phyloP scores from a whole-genome alignment of 495 filamentous ascomycete genomes.

The Neurospora sp. region DNA sequence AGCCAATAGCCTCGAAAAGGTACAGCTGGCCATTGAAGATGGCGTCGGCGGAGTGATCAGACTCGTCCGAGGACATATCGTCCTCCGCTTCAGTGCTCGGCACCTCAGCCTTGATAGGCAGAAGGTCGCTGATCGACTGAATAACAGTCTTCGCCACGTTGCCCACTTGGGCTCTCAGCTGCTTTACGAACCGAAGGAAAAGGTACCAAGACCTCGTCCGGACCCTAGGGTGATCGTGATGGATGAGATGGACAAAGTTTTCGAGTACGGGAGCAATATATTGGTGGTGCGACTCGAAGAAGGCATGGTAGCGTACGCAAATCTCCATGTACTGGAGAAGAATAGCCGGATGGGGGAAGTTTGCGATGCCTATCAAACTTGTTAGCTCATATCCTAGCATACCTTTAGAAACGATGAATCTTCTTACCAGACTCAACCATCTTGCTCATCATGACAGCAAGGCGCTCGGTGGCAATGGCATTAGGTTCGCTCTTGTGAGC shows the following conservation, averaged over 20 bases:
- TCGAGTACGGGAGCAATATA: slow-evolving; percentile 81
- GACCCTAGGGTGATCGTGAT: slow-evolving; percentile 75
- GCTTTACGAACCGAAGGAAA: slow-evolving; percentile 87
- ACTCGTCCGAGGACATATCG: slow-evolving; percentile 88
- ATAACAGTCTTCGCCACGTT: slow-evolving; percentile 85
- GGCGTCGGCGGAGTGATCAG: slow-evolving; percentile 76
- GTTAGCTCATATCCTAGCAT: slow-evolving; percentile 11
- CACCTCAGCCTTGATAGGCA: slow-evolving; percentile 83
- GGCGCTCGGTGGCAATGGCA: slow-evolving; percentile 59
- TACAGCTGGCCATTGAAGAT: slow-evolving; percentile 85
- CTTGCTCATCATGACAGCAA: slow-evolving; percentile 83
- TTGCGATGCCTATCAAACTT: slow-evolving; percentile 54
- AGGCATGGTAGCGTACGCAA: slow-evolving; percentile 83
- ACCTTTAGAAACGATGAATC: neutral
- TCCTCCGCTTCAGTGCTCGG: slow-evolving; percentile 68
- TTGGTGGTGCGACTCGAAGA: slow-evolving; percentile 74
- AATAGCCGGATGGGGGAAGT: slow-evolving; percentile 80
- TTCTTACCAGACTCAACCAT: slow-evolving; percentile 83
- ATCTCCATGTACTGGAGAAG: slow-evolving; percentile 98
- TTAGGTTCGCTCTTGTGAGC: slow-evolving; percentile 73
- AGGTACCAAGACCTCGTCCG: slow-evolving; percentile 92
- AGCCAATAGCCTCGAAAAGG: slow-evolving; percentile 89
- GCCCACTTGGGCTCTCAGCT: slow-evolving; percentile 69
- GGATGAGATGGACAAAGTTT: slow-evolving; percentile 80
- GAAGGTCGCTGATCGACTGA: slow-evolving; percentile 75